Evolutionary conservation across 306 rosid genomes (phyloP).

Genomic region (Luffa aegyptiaca): DNA sequence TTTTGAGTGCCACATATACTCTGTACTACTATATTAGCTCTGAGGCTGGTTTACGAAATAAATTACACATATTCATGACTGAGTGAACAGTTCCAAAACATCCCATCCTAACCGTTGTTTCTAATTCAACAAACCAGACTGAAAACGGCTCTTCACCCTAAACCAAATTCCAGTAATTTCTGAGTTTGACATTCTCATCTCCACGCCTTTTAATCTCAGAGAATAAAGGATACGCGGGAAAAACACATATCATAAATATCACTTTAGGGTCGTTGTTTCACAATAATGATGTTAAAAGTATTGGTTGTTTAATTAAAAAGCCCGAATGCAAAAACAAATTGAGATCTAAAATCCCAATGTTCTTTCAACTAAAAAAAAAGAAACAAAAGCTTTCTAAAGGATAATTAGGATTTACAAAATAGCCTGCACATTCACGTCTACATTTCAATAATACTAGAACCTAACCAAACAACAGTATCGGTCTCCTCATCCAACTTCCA

Average conservation of each 20-base stretch:
- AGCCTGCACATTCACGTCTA: background rate
- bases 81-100: background rate
- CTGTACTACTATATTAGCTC: background rate
- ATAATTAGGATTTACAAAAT: background rate
- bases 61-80: background rate
- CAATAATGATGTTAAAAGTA: background rate
- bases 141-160: background rate
- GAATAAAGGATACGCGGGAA: background rate
- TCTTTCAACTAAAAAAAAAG: background rate
- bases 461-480: background rate
- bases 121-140: background rate
- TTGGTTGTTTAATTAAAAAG: background rate
- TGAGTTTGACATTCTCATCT: background rate
- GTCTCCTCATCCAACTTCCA: background rate
- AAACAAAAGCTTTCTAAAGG: background rate
- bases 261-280: background rate
- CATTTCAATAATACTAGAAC: background rate
- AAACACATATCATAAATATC: background rate
- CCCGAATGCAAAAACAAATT: background rate
- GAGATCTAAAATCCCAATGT: background rate
- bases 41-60: background rate
- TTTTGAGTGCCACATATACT: background rate
- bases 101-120: background rate
- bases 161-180: background rate
- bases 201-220: background rate